A percentile compares a stretch with the other conserved stretches of the same genome.
phyloP scores from a whole-genome alignment of 2,329 filamentous ascomycete species.

The Teratosphaeria destructans region DNA sequence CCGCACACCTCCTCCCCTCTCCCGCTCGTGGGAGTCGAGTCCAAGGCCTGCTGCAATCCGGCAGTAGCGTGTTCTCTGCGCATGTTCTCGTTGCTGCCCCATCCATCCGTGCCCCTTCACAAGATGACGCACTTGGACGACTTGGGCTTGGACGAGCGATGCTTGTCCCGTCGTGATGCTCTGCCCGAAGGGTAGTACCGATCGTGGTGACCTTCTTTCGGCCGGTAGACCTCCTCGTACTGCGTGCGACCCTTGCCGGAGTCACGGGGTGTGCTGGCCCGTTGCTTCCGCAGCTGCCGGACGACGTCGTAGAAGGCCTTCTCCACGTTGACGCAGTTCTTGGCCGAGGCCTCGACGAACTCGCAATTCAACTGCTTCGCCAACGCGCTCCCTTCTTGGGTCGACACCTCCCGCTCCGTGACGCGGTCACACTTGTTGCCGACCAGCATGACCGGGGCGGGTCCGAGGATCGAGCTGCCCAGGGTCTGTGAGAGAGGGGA shows the following conservation, averaged over 20 bases:
- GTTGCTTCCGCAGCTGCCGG: slow-evolving; percentile 73
- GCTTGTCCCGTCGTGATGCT: not conserved
- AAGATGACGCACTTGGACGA: slow-evolving; percentile 9
- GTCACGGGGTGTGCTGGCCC: slow-evolving; percentile 27
- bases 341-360: slow-evolving; percentile 92
- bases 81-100: not conserved
- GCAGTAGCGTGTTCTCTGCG: not conserved
- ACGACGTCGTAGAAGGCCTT: slow-evolving; percentile 99
- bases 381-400: slow-evolving; percentile 85
- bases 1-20: no score
- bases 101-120: slow-evolving; percentile 1
- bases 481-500: slow-evolving; percentile 56
- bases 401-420: slow-evolving; percentile 90
- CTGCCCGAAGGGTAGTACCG: not conserved
- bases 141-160: not conserved
- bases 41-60: not conserved
- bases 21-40: not conserved
- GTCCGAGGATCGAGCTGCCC: slow-evolving; percentile 45
- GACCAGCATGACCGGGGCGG: slow-evolving; percentile 92
- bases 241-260: not conserved
- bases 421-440: slow-evolving; percentile 98
- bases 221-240: not conserved
- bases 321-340: slow-evolving; percentile 97
- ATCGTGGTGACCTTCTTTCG: not conserved
- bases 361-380: slow-evolving; percentile 90